A percentile compares a stretch with the other conserved stretches of the same genome.
Conservation (phyloP, 106 monocot species). For the Chionographis japonica region DNA sequence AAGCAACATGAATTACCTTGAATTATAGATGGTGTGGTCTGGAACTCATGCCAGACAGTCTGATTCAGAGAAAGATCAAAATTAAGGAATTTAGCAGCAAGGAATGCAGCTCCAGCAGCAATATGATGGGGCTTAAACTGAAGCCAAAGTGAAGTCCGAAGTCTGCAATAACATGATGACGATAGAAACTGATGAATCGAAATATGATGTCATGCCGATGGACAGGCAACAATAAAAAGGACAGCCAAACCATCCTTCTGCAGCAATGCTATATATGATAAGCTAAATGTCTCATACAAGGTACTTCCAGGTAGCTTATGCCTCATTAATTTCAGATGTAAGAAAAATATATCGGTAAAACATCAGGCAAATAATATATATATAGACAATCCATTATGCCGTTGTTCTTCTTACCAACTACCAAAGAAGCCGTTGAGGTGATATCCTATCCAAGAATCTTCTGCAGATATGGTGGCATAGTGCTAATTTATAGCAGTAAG, state of each 20-base stretch:
- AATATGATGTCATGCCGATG: background rate
- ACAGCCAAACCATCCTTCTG: conserved; percentile 17
- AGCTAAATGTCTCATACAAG: background rate
- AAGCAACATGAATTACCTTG: conserved; percentile 35
- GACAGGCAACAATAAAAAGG: background rate
- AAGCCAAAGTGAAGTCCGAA: conserved; percentile 71
- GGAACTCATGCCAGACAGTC: conserved; percentile 66
- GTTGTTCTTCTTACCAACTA: conserved; percentile 55
- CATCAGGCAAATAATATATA: background rate
- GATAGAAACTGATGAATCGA: background rate
- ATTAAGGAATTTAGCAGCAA: conserved; percentile 66
- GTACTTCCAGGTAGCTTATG: background rate
- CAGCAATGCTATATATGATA: background rate
- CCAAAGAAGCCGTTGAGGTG: conserved; percentile 28
- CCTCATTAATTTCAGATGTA: background rate
- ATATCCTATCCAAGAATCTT: conserved; percentile 32
- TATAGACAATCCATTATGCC: conserved; percentile 10
- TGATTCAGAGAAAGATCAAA: conserved; percentile 55
- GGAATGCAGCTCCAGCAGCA: conserved; percentile 58
- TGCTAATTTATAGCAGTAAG: conserved; percentile 38
- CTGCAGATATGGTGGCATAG: conserved; percentile 29
- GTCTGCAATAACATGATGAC: conserved; percentile 20
- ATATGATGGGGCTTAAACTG: conserved; percentile 82
- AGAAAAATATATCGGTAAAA: background rate
- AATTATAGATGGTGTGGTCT: conserved; percentile 59